Percentiles rank a stretch among this genome's conserved stretches.
Evolutionary conservation across 2,329 filamentous ascomycete species (phyloP).

Genomic region (Lecanicillium sp.): DNA sequence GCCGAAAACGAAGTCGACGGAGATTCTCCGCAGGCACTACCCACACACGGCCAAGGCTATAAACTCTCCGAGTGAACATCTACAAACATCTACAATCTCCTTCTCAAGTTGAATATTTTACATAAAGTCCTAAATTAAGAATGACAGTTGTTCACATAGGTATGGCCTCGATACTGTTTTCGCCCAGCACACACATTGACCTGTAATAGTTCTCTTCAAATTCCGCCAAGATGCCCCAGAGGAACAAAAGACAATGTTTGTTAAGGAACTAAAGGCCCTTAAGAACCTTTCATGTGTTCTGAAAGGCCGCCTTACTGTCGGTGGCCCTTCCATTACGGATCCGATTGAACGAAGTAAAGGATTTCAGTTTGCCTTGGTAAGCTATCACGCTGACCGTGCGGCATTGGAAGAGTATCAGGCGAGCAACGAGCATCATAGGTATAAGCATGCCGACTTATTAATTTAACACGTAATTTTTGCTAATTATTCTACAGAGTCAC

Average conservation of each 20-base stretch:
- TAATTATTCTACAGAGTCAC: conserved; percentile 32
- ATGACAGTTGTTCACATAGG: conserved; percentile 4
- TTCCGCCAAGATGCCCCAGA: conserved; percentile 32
- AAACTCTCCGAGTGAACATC: no score
- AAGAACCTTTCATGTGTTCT: conserved; percentile 39
- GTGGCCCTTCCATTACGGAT: conserved; percentile 42
- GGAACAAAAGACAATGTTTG: conserved; percentile 35
- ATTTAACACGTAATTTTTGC: neutral
- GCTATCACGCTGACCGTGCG: conserved; percentile 36
- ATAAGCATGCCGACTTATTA: no score
- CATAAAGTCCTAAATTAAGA: neutral
- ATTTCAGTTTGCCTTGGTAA: conserved; percentile 41
- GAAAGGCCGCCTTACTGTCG: conserved; percentile 38
- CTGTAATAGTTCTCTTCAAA: conserved; percentile 38
- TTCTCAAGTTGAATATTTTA: neutral
- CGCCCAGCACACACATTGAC: neutral
- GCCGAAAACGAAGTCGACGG: neutral
- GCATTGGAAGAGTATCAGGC: conserved; percentile 44
- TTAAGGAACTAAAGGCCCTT: conserved; percentile 38
- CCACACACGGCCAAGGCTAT: no score
- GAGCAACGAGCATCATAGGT: conserved; percentile 43
- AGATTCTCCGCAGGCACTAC: no score
- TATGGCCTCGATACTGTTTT: neutral
- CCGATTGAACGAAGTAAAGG: conserved; percentile 45
- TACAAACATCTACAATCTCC: no score